Evolutionary conservation across 768 basidiomycete species (phyloP), one percentile per base, ranked within the genome.

Genomic region (Xerocomus brunneocitrinus): DNA sequence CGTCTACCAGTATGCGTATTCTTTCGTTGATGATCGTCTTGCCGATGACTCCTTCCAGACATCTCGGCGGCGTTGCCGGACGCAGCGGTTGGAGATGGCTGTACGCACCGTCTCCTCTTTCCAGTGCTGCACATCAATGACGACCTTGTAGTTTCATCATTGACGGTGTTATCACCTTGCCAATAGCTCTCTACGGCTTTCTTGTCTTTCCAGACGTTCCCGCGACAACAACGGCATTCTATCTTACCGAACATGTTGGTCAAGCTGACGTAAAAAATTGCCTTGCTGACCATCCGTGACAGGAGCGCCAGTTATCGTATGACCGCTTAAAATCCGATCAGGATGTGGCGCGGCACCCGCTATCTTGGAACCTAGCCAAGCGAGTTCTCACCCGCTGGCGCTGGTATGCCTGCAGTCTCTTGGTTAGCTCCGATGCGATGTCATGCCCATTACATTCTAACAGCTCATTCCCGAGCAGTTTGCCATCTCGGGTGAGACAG

Each of bases 151-250:
- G 80, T 16, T 85, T 87, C 64, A 80, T 87, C 54, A 79, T 85
- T 40, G 84, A 86, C 60, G 84, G 84, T 3, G 68, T 84, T n/a
- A 85, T 87, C 47, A 85, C 85, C 4, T 66, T 86, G 14, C 85
- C 85, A 0, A 83, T 89, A 55, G 85, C 86, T 1, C 60, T 86
- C 8, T 87, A 85, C 63, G 85, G 85, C 1, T 88, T 86, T 62
- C 59, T 85, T 28, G 73, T 86, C 32, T 89, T 90, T 64, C 89
- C 88, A 14, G 84, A 87, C 62, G 74, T 83, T 8, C 87, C 87
- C 1, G 71, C 76, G 14, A 83, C 80, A 0, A 87, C 84, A 3
- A 76, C 68, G 25, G 84, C 82, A 2, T 82, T 82, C 51, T 89
- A 85, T 68, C 74, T 89, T 9, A 78, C 76, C 3, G 62, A 78